Evolutionary conservation across 2,329 filamentous ascomycete species (phyloP), one percentile per base, ranked within the genome.

Genomic region (Raffaelea albimanens): DNA sequence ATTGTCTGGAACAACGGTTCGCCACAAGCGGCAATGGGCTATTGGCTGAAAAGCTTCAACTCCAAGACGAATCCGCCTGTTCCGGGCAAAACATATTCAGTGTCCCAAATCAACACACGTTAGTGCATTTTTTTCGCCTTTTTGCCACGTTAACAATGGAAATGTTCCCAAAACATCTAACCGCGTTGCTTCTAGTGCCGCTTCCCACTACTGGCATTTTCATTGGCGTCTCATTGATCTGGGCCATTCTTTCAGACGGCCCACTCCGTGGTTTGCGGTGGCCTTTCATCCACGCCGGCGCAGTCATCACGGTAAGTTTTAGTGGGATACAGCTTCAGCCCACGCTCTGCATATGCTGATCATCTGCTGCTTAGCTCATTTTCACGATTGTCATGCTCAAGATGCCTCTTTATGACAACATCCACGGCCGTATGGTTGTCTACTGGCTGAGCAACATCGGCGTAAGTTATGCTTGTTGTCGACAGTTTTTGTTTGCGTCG

Each of bases 1-100:
- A 54, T 67, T 5, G 43, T 67, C 10, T 67, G 64, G 65, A 67
- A 67, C 45, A 67, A 67, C 31, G 64, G 60, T 18, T 18, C 21
- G 3, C 48, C 55, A 1, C 65, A 67, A 43, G 39, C 53, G 0
- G 65, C 59, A 7, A 68, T 68, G 63, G 65, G 65, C 1, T 67
- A 66, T 52, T 69, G 65, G 64, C 54, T 69, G 34, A 68, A 68
- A 49, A 65, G 61, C 47, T 68, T 67, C 53, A 63, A 66, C 31
- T 31, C n/a, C 11, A 50, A 54, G 5, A 56, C 56, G 2, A 61
- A 63, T 10, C 40, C 59, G 29, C 64, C 66, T 3, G 58, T 68
- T 1, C 64, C 64, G 0, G 65, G 65, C 2, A 57, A 47, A 1
- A 46, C 53, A 3, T 67, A 59, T 47, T 56, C 61, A 1, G 53